A percentile compares a stretch with the other conserved stretches of the same genome.
These are phyloP conservation scores for Xylaria grammica DNA, from an alignment of 495 filamentous ascomycete genomes.

Conservation along the genomic window DNA sequence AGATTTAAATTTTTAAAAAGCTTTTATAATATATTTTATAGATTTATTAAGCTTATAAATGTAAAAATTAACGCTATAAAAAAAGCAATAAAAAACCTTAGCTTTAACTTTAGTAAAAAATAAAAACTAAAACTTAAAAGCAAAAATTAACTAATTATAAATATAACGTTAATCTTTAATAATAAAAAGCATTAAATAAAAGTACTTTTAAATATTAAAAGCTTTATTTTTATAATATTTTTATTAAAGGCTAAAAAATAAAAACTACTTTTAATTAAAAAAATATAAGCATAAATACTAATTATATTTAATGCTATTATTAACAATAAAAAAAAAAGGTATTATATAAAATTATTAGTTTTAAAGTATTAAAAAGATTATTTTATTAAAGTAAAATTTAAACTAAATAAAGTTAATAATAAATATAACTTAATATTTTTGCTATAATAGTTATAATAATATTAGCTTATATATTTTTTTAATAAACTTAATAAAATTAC, in stretches of 20 bases:
- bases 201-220: too few relatives aligned
- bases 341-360: background rate
- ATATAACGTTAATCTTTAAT: background rate
- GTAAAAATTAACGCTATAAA: background rate
- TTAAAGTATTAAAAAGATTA: background rate
- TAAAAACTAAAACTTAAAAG: background rate
- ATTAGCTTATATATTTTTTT: too few relatives aligned
- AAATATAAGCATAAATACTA: too few relatives aligned
- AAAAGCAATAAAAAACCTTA: background rate
- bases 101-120: background rate
- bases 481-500: too few relatives aligned
- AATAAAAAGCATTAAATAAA: too few relatives aligned
- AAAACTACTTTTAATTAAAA: too few relatives aligned
- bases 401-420: background rate
- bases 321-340: background rate
- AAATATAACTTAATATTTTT: background rate
- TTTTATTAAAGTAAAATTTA: background rate
- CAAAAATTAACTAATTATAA: background rate
- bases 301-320: background rate
- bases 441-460: too few relatives aligned
- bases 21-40: too few relatives aligned
- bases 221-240: too few relatives aligned
- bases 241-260: too few relatives aligned
- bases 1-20: too few relatives aligned
- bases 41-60: too few relatives aligned